A percentile compares a stretch with the other conserved stretches of the same genome.
Evolutionary conservation across 371 early-diverging fungal genomes (phyloP).

Genomic region (Basidiobolus meristosporus): DNA sequence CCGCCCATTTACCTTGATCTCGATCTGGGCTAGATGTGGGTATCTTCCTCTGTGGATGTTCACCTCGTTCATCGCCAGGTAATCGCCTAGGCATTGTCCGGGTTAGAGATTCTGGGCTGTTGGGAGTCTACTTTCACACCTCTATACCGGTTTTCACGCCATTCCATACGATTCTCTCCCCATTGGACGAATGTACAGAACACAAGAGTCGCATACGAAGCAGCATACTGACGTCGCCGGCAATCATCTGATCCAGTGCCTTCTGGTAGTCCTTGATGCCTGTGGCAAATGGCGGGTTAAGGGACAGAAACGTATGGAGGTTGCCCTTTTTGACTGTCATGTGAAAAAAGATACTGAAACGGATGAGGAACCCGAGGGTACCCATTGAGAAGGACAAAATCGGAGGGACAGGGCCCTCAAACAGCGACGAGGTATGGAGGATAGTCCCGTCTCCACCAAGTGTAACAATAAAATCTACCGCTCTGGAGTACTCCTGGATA

Average conservation of each 20-base stretch:
- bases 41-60: constrained; percentile 38
- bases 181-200: constrained; percentile 29
- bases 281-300: constrained; percentile 32
- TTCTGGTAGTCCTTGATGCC: constrained; percentile 33
- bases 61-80: not conserved
- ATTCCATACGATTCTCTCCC: constrained; percentile 16
- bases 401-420: constrained; percentile 64
- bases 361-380: constrained; percentile 78
- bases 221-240: constrained; percentile 32
- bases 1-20: constrained; percentile 58
- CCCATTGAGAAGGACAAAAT: constrained; percentile 84
- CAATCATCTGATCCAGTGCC: constrained; percentile 36
- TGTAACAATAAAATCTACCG: constrained; percentile 74
- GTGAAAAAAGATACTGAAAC: constrained; percentile 27
- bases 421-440: constrained; percentile 70
- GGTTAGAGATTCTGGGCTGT: not conserved
- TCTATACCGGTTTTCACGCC: constrained; percentile 8
- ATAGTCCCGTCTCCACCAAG: constrained; percentile 95
- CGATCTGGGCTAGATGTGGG: constrained; percentile 61
- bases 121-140: not conserved
- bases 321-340: not conserved
- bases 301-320: constrained; percentile 9
- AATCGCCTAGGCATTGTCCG: not conserved
- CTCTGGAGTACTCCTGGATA: constrained; percentile 22
- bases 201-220: constrained; percentile 60